phyloP scores from a whole-genome alignment of 768 basidiomycete species.

The Trametes coccinea region DNA sequence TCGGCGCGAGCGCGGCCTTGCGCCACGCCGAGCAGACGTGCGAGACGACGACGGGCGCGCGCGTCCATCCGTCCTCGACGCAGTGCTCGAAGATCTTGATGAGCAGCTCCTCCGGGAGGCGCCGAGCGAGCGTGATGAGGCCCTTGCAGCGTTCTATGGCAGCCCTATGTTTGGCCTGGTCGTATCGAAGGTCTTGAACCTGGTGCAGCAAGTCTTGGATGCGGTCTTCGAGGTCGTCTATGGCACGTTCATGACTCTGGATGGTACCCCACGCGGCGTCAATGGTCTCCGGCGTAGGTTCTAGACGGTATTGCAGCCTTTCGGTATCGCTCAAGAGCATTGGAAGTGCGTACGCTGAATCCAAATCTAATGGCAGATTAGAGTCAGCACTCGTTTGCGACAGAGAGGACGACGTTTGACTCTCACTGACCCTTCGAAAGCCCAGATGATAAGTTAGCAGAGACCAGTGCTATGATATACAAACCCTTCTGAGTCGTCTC shows the following conservation, averaged over 20 bases:
- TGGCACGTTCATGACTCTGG: constrained; percentile 40
- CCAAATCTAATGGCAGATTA: not conserved
- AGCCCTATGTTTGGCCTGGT: constrained; percentile 43
- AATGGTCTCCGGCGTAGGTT: constrained; percentile 29
- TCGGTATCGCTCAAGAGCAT: constrained; percentile 11
- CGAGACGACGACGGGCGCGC: constrained; percentile 54
- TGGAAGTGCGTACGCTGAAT: not conserved
- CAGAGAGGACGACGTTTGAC: no score
- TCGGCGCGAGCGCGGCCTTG: constrained; percentile 49
- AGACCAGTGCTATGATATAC: no score
- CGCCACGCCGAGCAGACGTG: constrained; percentile 64
- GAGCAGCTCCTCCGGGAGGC: constrained; percentile 55
- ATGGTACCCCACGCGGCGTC: constrained; percentile 26
- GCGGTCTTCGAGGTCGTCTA: constrained; percentile 43
- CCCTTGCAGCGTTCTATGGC: constrained; percentile 47
- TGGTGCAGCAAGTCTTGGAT: constrained; percentile 43
- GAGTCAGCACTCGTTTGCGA: not conserved
- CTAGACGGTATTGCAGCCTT: constrained; percentile 21
- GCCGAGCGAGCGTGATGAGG: constrained; percentile 55
- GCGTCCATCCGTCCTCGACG: constrained; percentile 50
- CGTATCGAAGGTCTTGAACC: constrained; percentile 44
- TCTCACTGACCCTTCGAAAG: no score
- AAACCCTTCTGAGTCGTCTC: no score
- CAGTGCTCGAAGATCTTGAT: constrained; percentile 55
- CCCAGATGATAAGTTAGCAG: no score